Conservation (phyloP, 352 stramenopile genomes). For the Pythium angustatum region DNA sequence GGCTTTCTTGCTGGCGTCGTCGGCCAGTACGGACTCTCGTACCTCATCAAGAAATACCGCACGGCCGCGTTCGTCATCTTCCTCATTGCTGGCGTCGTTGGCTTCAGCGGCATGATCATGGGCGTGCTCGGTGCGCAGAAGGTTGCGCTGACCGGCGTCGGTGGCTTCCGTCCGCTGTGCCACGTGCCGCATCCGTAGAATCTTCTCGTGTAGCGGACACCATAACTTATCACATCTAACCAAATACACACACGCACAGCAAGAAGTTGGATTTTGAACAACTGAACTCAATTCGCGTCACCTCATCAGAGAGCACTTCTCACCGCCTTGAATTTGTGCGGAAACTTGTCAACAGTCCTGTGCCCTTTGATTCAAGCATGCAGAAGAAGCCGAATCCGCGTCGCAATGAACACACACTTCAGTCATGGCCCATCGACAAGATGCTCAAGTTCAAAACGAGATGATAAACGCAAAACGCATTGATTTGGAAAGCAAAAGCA, state of each 20-base stretch:
- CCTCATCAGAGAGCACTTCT: too few relatives aligned
- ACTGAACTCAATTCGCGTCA: too few relatives aligned
- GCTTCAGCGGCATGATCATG: conserved; percentile 73
- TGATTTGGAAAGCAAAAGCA: conserved; percentile 28
- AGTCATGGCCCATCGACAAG: too few relatives aligned
- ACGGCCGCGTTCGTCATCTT: conserved; percentile 83
- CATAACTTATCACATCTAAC: not conserved
- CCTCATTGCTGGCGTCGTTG: conserved; percentile 70
- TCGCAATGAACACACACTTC: too few relatives aligned
- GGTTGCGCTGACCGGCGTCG: conserved; percentile 62
- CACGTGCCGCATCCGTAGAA: conserved; percentile 15
- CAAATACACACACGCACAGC: not conserved
- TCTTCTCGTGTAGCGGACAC: not conserved
- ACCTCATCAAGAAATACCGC: conserved; percentile 91
- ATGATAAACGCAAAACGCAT: too few relatives aligned
- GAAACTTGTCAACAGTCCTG: too few relatives aligned
- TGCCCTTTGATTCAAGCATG: too few relatives aligned
- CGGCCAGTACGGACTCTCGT: conserved; percentile 91
- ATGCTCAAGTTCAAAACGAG: too few relatives aligned
- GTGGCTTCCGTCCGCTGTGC: conserved; percentile 75
- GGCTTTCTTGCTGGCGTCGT: conserved; percentile 90
- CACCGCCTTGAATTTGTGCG: too few relatives aligned
- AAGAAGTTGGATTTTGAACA: too few relatives aligned
- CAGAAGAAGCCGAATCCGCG: too few relatives aligned
- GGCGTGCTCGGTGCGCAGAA: conserved; percentile 59